Conservation (phyloP, 78 protist species). For the Parvularia atlantis region DNA sequence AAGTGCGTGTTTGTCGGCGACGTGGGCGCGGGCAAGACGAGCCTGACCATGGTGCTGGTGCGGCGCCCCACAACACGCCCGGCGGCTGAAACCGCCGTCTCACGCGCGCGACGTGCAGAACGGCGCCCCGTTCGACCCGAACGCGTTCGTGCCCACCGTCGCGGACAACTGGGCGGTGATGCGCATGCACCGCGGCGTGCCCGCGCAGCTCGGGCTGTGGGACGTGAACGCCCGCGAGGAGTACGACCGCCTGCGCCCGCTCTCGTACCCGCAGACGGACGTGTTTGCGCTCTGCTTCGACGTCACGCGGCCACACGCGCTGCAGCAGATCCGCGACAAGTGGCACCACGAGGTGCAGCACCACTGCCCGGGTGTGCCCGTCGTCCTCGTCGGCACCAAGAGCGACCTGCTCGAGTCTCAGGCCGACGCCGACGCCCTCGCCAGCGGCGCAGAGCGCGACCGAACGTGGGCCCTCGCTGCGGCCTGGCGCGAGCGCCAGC, state of each 20-base stretch:
- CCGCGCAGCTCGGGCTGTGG: slow-evolving; percentile 35
- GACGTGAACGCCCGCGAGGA: slow-evolving; percentile 50
- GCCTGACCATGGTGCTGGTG: slow-evolving; percentile 15
- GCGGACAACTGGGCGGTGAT: slow-evolving; percentile 81
- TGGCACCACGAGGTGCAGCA: slow-evolving; percentile 31
- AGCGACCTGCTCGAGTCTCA: slow-evolving; percentile 50
- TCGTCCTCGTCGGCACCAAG: slow-evolving; percentile 74
- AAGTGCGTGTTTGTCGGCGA: slow-evolving; percentile 60
- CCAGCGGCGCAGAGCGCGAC: too few species aligned
- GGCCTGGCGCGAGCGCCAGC: too few species aligned
- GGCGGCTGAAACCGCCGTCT: slow-evolving; percentile 26
- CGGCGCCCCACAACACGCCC: slow-evolving; percentile 20
- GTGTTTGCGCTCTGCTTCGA: slow-evolving; percentile 55
- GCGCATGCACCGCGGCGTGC: slow-evolving; percentile 46
- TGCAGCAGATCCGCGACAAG: slow-evolving; percentile 57
- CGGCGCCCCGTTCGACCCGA: neutral
- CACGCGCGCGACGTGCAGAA: neutral
- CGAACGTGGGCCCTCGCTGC: too few species aligned
- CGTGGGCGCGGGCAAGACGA: slow-evolving; percentile 69
- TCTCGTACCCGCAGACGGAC: slow-evolving; percentile 63
- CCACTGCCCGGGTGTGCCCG: slow-evolving; percentile 40
- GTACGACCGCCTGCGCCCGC: slow-evolving; percentile 55
- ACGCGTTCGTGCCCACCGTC: neutral
- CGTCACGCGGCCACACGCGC: slow-evolving; percentile 49
- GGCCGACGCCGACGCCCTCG: too few species aligned